Evolutionary conservation across 2,329 filamentous ascomycete species (phyloP).

Genomic region (Grosmannia huntii): DNA sequence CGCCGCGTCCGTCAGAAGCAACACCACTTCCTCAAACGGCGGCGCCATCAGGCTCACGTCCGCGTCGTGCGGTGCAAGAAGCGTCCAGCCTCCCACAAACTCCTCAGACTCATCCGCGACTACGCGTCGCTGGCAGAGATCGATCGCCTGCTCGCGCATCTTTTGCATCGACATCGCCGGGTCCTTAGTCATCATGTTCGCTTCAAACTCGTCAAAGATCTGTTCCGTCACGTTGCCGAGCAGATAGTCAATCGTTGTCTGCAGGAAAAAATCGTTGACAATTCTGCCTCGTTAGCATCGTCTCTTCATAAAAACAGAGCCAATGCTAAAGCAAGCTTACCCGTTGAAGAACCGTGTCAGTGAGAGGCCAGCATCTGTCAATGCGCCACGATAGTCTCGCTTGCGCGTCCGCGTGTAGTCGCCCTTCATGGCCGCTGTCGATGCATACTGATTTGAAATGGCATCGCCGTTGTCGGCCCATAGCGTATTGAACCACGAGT

Average conservation of each 20-base stretch:
- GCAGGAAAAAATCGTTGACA: constrained; percentile 94
- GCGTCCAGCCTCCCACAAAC: constrained; percentile 77
- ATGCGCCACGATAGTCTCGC: constrained; percentile 76
- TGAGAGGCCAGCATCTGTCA: constrained; percentile 84
- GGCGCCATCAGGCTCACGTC: constrained; percentile 52
- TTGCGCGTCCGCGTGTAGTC: constrained; percentile 90
- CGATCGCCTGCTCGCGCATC: constrained; percentile 79
- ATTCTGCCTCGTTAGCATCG: constrained; percentile 50
- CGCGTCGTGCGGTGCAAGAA: constrained; percentile 61
- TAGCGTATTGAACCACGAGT: constrained; percentile 86
- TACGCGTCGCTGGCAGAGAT: constrained; percentile 75
- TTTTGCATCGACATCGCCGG: constrained; percentile 77
- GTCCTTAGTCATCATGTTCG: constrained; percentile 84
- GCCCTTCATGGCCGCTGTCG: constrained; percentile 88
- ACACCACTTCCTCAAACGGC: constrained; percentile 77
- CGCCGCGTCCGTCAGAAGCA: constrained; percentile 74
- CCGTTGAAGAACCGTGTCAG: constrained; percentile 62
- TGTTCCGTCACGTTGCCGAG: constrained; percentile 74
- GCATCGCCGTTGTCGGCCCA: constrained; percentile 98
- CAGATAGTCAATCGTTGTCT: constrained; percentile 88
- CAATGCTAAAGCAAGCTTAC: constrained; percentile 25
- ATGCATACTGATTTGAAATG: constrained; percentile 90
- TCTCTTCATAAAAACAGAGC: background rate
- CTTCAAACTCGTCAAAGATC: constrained; percentile 90
- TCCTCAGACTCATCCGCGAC: constrained; percentile 75